Base-by-base conservation (phyloP, 495 filamentous ascomycete genomes). In the Lasiosphaeriaceae sp. region DNA sequence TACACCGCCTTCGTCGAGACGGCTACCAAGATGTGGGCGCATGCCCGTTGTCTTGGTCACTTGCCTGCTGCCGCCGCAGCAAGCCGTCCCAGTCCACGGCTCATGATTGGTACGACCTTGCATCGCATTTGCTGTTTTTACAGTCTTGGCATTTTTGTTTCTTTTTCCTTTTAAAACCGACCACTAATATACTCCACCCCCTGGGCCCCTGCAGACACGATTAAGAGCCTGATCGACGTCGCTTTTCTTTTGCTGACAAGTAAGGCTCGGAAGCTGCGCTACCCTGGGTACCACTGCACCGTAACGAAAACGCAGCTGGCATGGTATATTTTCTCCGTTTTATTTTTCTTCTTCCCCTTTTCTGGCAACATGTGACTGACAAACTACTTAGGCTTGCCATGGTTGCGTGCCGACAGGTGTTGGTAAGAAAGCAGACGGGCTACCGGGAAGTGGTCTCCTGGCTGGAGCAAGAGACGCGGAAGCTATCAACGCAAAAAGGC, bases 21-120 rank as follows among this genome's bases (percentile, higher is more conserved):
- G 3, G 92, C 90, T 1, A 87, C 86, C 70, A 95, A 92, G 68
- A 88, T 89, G 77, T 92, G 90, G 74, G 83, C 86, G 8, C 95
- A 97, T 60, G 77, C 80, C 48, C 82, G 82, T 39, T 83, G 81
- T 47, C 74, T 96, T 12, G 39, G 39, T 43, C n/a, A 14, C n/a
- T 14, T 17, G 39, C 5, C 39, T 43, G 39, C 34, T 9, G 34
- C 34, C 22, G 74, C 77, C 9, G 68, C 63, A 2, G 67, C 69
- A 9, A 83, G 77, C 52, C 80, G 82, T 54, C 86, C 87, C 11
- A 62, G 75, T 2, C 41, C 72, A 2, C 65, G 52, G 20, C 67
- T 94, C 1, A 61, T 92, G 21, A 83, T 85, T 50, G 81, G 85
- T 88, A 71, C 19, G 43, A n/a, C n/a, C 29, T 29, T 23, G 7